A percentile compares a stretch with the other conserved stretches of the same genome.
phyloP scores from a whole-genome alignment of 371 early-diverging fungal species.

The Mucor piriformis region DNA sequence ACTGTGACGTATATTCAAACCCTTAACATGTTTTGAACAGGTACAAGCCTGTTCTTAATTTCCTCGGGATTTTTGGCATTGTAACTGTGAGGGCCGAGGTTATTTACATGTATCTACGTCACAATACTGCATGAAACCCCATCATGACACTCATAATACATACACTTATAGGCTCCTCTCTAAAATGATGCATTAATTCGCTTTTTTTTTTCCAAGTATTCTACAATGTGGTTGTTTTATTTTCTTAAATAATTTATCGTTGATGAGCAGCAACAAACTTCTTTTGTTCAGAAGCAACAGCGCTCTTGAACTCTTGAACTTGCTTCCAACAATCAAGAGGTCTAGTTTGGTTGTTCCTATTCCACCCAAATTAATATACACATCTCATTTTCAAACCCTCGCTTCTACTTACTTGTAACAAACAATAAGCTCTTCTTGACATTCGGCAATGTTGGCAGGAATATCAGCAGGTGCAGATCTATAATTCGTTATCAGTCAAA shows the following conservation, averaged over 20 bases:
- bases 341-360: conserved; percentile 52
- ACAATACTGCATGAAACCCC: no score
- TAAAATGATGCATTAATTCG: no score
- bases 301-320: conserved; percentile 64
- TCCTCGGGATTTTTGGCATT: no score
- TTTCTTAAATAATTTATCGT: conserved; percentile 13
- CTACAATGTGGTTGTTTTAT: no score
- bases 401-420: conserved; percentile 46
- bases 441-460: conserved; percentile 42
- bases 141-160: no score
- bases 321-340: conserved; percentile 73
- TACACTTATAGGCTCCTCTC: no score
- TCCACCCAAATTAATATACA: neutral
- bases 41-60: no score
- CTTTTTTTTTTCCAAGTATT: no score
- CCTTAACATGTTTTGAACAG: no score
- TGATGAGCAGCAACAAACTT: conserved; percentile 52
- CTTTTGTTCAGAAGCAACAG: conserved; percentile 59
- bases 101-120: no score
- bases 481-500: neutral
- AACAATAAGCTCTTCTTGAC: conserved; percentile 49
- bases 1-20: no score
- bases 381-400: neutral
- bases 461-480: conserved; percentile 46
- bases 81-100: no score